Evolutionary conservation across 2,329 filamentous ascomycete species (phyloP).

Genomic region (Colletotrichum scovillei): DNA sequence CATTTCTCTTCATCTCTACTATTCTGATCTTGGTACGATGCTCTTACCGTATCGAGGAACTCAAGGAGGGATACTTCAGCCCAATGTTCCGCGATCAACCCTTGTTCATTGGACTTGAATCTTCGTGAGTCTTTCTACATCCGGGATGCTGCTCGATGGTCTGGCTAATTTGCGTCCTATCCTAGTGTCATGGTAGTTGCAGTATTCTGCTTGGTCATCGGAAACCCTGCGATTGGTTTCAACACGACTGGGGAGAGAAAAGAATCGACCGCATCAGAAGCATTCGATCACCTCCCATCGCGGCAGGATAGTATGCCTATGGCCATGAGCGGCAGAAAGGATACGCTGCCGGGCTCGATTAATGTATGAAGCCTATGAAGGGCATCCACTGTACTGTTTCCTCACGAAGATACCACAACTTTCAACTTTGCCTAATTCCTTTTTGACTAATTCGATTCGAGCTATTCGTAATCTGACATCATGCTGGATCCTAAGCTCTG

Average conservation of each 20-base stretch:
- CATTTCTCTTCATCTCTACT: slow-evolving; percentile 61
- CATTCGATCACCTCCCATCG: not conserved
- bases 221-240: slow-evolving; percentile 24
- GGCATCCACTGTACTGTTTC: not conserved
- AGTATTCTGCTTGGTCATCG: slow-evolving; percentile 23
- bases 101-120: slow-evolving; percentile 57
- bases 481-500: not conserved
- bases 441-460: not conserved
- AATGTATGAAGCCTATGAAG: not conserved
- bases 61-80: slow-evolving; percentile 65
- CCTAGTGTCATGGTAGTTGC: slow-evolving; percentile 24
- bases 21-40: slow-evolving; percentile 67
- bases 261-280: not conserved
- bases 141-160: accelerated
- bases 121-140: slow-evolving; percentile 39
- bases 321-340: not conserved
- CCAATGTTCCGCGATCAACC: slow-evolving; percentile 56
- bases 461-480: not conserved
- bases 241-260: not conserved
- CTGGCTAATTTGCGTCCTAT: not conserved
- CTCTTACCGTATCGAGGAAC: slow-evolving; percentile 68
- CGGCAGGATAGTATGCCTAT: not conserved
- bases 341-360: not conserved
- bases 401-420: not conserved
- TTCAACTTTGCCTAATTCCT: not conserved